Evolutionary conservation across 2,329 filamentous ascomycete species (phyloP).

Genomic region (Stachybotrys elegans): DNA sequence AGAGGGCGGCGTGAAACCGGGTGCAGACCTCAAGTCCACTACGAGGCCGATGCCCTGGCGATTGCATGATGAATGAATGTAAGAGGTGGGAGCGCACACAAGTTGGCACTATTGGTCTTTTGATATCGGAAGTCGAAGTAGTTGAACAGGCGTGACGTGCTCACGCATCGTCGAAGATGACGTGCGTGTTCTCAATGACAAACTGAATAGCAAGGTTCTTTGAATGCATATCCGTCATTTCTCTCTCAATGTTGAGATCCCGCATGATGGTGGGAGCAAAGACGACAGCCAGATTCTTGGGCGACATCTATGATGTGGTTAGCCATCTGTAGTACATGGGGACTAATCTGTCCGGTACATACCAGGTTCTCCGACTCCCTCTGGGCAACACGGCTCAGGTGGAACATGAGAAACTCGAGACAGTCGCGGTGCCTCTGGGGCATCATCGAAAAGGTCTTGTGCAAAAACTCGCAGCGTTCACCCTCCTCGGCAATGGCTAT

Average conservation of each 20-base stretch:
- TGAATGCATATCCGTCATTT: slow-evolving; percentile 92
- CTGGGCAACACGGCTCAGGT: slow-evolving; percentile 79
- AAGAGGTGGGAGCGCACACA: no score
- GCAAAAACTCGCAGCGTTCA: slow-evolving; percentile 67
- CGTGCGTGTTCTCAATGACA: slow-evolving; percentile 82
- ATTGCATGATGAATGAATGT: no score
- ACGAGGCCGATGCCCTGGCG: no score
- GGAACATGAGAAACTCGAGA: slow-evolving; percentile 90
- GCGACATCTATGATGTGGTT: slow-evolving; percentile 66
- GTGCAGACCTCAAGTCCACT: no score
- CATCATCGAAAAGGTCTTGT: slow-evolving; percentile 69
- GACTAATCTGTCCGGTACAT: no score
- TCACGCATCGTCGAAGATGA: slow-evolving; percentile 63
- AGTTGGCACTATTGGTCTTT: no score
- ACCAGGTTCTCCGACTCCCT: slow-evolving; percentile 81
- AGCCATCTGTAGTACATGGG: no score
- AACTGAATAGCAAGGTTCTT: slow-evolving; percentile 93
- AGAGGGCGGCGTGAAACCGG: no score
- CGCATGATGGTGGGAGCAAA: slow-evolving; percentile 98
- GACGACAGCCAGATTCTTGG: slow-evolving; percentile 91
- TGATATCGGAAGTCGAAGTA: no score
- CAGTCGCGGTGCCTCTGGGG: slow-evolving; percentile 83
- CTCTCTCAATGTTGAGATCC: slow-evolving; percentile 79
- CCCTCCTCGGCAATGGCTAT: slow-evolving; percentile 59
- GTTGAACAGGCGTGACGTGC: no score